These are phyloP conservation scores for Dentipellis fragilis DNA, from an alignment of 768 basidiomycete genomes.

Conservation along the genomic window DNA sequence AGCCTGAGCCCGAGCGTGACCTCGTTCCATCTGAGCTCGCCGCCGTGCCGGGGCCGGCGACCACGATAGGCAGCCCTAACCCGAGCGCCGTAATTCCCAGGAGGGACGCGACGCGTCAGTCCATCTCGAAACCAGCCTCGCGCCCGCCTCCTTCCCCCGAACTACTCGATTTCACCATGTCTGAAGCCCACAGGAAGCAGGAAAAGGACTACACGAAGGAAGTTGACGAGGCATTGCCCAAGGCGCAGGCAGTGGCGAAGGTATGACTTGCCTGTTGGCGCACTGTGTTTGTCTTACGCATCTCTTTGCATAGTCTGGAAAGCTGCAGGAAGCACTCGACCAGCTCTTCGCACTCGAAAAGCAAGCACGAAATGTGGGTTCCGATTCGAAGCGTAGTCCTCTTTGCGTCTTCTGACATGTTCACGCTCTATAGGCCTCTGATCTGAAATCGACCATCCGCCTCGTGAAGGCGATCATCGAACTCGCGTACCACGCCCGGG, in stretches of 20 bases:
- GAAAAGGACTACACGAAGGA: conserved; percentile 83
- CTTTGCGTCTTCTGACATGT: not conserved
- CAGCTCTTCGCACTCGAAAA: conserved; percentile 87
- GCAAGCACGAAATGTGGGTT: conserved; percentile 84
- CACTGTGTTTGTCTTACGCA: not conserved
- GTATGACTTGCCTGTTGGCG: conserved; percentile 30
- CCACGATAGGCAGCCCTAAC: conserved; percentile 11
- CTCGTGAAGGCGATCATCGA: conserved; percentile 67
- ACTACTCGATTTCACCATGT: conserved; percentile 44
- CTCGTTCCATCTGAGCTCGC: no score
- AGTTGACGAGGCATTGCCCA: conserved; percentile 65
- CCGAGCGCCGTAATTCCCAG: not conserved
- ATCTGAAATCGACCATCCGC: conserved; percentile 83
- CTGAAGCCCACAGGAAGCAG: conserved; percentile 66
- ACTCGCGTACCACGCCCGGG: conserved; percentile 60
- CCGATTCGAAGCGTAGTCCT: not conserved
- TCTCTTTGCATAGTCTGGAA: conserved; percentile 47
- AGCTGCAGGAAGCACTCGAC: conserved; percentile 80
- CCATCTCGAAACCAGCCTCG: not conserved
- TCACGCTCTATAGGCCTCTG: conserved; percentile 61
- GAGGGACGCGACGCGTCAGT: conserved; percentile 25
- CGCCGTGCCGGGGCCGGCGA: not conserved
- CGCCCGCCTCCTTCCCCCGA: conserved; percentile 9
- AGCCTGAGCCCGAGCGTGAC: not conserved
- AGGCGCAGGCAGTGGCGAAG: conserved; percentile 59